A percentile compares a stretch with the other conserved stretches of the same genome.
Conservation (phyloP, 768 basidiomycete species). For the Pholiota microspora region DNA sequence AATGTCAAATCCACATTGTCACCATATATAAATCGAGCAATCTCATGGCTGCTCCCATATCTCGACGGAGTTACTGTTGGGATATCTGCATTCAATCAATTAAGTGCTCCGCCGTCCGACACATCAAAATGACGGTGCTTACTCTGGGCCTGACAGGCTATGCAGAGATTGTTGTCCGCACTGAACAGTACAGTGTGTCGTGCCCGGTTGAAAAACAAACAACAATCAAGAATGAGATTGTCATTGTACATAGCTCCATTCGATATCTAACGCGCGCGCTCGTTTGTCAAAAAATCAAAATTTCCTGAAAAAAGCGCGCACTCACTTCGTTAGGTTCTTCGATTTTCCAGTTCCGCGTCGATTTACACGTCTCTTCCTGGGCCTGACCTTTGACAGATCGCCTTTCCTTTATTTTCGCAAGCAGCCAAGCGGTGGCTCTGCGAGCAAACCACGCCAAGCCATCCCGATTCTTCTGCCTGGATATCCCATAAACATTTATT, state of each 20-base stretch:
- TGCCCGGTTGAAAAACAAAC: slow-evolving; percentile 53
- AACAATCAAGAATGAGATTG: slow-evolving; percentile 73
- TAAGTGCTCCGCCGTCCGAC: neutral
- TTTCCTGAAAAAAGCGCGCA: neutral
- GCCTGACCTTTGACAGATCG: slow-evolving; percentile 59
- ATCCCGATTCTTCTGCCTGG: slow-evolving; percentile 49
- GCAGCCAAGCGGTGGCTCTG: slow-evolving; percentile 66
- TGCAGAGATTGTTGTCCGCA: slow-evolving; percentile 65
- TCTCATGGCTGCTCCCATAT: slow-evolving; percentile 49
- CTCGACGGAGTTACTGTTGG: slow-evolving; percentile 35
- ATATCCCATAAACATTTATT: too few relatives aligned
- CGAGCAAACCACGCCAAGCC: slow-evolving; percentile 63
- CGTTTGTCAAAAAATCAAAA: neutral
- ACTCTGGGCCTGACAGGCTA: slow-evolving; percentile 35
- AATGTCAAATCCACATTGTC: slow-evolving; percentile 27
- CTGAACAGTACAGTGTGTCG: slow-evolving; percentile 62
- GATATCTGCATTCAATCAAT: slow-evolving; percentile 25
- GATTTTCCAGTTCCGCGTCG: slow-evolving; percentile 60
- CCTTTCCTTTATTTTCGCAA: slow-evolving; percentile 57
- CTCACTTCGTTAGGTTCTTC: slow-evolving; percentile 44
- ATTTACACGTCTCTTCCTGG: slow-evolving; percentile 59
- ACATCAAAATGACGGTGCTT: slow-evolving; percentile 11
- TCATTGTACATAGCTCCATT: slow-evolving; percentile 55
- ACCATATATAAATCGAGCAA: slow-evolving; percentile 48
- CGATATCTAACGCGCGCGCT: slow-evolving; percentile 11